Evolutionary conservation across 495 filamentous ascomycete genomes (phyloP).

Genomic region (Monascus purpureus): DNA sequence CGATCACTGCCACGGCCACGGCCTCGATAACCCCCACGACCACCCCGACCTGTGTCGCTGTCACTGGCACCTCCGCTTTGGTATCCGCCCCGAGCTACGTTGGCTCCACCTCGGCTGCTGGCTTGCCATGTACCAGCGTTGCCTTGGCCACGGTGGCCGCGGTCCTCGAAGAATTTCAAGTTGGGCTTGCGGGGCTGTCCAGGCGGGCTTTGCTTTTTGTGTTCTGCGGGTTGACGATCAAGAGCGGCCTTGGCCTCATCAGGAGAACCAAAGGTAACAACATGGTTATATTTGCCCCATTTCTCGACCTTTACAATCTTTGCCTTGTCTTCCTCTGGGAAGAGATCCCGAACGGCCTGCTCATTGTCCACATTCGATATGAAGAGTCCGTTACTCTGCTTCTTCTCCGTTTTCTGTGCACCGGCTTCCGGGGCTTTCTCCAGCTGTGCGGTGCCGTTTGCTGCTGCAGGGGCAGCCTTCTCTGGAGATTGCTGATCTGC

Average conservation of each 20-base stretch:
- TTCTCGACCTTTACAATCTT: slow-evolving; percentile 72
- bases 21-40: slow-evolving; percentile 50
- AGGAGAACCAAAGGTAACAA: slow-evolving; percentile 61
- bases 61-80: slow-evolving; percentile 68
- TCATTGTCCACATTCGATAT: slow-evolving; percentile 64
- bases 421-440: slow-evolving; percentile 28
- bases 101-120: slow-evolving; percentile 44
- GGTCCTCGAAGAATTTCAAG: slow-evolving; percentile 66
- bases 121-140: slow-evolving; percentile 64
- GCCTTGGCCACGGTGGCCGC: slow-evolving; percentile 33
- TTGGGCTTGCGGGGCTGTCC: slow-evolving; percentile 57
- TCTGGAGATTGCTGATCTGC: slow-evolving; percentile 24
- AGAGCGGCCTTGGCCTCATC: slow-evolving; percentile 71
- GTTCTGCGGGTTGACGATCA: slow-evolving; percentile 53
- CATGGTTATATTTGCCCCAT: slow-evolving; percentile 57
- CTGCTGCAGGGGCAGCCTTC: slow-evolving; percentile 15
- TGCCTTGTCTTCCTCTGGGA: slow-evolving; percentile 63
- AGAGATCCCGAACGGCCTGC: slow-evolving; percentile 63
- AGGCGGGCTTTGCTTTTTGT: slow-evolving; percentile 49
- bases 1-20: slow-evolving; percentile 39
- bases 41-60: slow-evolving; percentile 51
- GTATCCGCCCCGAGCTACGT: slow-evolving; percentile 49
- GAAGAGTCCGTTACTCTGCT: slow-evolving; percentile 65
- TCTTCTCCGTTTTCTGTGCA: slow-evolving; percentile 29
- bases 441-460: slow-evolving; percentile 22